Evolutionary conservation across 257 asterid species (phyloP).

Genomic region (Nyctanthes arbortristis): DNA sequence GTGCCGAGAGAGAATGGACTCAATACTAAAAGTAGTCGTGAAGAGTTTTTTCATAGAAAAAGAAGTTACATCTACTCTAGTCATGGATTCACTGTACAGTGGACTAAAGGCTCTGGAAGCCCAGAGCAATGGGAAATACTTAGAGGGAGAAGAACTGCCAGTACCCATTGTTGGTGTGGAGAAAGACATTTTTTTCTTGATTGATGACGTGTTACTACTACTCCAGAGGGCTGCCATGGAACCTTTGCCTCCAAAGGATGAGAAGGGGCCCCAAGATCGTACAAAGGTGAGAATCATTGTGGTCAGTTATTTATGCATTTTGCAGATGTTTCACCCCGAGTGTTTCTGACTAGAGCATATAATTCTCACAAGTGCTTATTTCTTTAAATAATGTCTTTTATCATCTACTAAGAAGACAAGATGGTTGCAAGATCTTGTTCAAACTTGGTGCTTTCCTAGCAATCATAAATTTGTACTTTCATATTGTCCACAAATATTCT

Average conservation of each 20-base stretch:
- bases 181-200: conserved; percentile 69
- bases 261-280: conserved; percentile 94
- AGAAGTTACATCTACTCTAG: conserved; percentile 94
- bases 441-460: background rate
- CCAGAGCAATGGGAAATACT: no score
- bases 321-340: background rate
- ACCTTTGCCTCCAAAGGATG: conserved; percentile 93
- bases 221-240: conserved; percentile 88
- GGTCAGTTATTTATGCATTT: background rate
- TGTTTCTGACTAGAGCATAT: background rate
- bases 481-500: background rate
- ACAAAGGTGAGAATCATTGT: conserved; percentile 58
- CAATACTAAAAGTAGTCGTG: conserved; percentile 74
- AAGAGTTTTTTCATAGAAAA: conserved; percentile 86
- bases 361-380: background rate
- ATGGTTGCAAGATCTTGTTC: background rate
- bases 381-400: background rate
- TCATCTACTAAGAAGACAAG: background rate
- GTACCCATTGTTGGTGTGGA: conserved; percentile 66
- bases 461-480: background rate
- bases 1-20: conserved; percentile 73
- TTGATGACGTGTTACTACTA: conserved; percentile 76
- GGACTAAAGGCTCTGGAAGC: conserved; percentile 91
- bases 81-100: conserved; percentile 92
- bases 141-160: conserved; percentile 56